Evolutionary conservation across 164 flowering plant genomes (phyloP).

Genomic region (Macadamia tetraphylla): DNA sequence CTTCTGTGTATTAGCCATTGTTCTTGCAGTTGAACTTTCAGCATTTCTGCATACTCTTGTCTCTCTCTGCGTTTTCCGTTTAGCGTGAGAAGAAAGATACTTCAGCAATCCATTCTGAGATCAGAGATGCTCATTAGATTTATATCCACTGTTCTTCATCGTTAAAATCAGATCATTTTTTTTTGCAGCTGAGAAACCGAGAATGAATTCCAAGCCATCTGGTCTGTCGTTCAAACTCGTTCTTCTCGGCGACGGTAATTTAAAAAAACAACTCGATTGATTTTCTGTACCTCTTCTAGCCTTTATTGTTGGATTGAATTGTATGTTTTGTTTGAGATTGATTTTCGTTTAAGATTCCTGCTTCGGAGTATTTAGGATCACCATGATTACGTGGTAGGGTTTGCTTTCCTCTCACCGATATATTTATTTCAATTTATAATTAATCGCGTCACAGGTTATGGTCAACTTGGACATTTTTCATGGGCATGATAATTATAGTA

Average conservation of each 20-base stretch:
- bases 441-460: too few species aligned
- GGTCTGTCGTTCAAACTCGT: constrained; percentile 20
- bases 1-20: too few species aligned
- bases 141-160: not conserved
- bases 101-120: too few species aligned
- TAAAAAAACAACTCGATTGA: not conserved
- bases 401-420: not conserved
- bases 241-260: constrained; percentile 26
- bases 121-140: not conserved
- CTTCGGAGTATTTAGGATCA: too few species aligned
- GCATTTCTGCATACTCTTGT: too few species aligned
- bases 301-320: not conserved
- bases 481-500: too few species aligned
- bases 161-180: not conserved
- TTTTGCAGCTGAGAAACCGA: not conserved
- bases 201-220: constrained; percentile 15
- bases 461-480: too few species aligned
- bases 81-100: not conserved
- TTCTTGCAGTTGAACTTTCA: too few species aligned
- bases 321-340: not conserved
- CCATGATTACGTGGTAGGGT: not conserved
- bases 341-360: not conserved
- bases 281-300: not conserved
- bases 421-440: too few species aligned
- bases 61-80: not conserved